Percentiles rank a stretch among this genome's conserved stretches.
These are phyloP conservation scores for Kwoniella dejecticola DNA, from an alignment of 768 basidiomycete species.

Conservation along the genomic window DNA sequence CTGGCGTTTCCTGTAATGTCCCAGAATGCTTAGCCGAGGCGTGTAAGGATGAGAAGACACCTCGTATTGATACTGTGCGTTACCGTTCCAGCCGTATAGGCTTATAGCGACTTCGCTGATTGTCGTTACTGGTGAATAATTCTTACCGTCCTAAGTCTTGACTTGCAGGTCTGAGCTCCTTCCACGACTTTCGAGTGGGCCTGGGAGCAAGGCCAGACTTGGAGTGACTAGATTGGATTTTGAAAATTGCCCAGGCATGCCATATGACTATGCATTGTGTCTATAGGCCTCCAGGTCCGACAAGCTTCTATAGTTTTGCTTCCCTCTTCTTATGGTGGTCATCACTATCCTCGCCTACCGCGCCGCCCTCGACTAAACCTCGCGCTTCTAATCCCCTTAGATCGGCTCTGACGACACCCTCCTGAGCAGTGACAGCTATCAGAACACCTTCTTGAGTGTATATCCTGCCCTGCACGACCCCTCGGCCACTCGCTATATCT, in stretches of 20 bases:
- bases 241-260: too few relatives aligned
- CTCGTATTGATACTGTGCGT: neutral
- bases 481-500: slow-evolving; percentile 46
- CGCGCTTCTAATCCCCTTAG: slow-evolving; percentile 69
- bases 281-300: too few relatives aligned
- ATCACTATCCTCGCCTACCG: slow-evolving; percentile 60
- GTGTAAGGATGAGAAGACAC: neutral
- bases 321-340: slow-evolving; percentile 1
- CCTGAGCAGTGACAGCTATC: slow-evolving; percentile 54
- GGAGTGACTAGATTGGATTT: too few relatives aligned
- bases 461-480: slow-evolving; percentile 49
- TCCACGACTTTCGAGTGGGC: too few relatives aligned
- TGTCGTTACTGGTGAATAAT: too few relatives aligned
- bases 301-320: slow-evolving; percentile 14
- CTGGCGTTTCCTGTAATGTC: neutral
- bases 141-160: too few relatives aligned
- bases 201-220: too few relatives aligned
- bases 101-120: too few relatives aligned
- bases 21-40: neutral
- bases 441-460: slow-evolving; percentile 50
- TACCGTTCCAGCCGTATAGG: too few relatives aligned
- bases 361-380: slow-evolving; percentile 64
- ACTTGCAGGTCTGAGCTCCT: too few relatives aligned
- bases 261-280: too few relatives aligned
- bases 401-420: slow-evolving; percentile 60